Base-by-base conservation (phyloP, 2,329 filamentous ascomycete genomes). In the Nemania sp. region DNA sequence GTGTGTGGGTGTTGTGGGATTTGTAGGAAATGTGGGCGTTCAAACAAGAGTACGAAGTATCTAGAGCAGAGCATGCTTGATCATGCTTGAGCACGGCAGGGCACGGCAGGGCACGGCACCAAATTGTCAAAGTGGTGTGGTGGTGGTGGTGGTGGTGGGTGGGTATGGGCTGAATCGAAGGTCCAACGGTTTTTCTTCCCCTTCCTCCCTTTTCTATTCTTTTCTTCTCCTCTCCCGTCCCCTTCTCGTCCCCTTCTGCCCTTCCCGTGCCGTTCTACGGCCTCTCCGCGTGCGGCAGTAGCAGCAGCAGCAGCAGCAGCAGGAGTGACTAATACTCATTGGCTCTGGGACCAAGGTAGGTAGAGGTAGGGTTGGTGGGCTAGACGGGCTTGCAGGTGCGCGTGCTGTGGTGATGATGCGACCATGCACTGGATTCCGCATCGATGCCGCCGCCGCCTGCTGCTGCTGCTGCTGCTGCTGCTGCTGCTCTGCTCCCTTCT, bases 331-430 rank as follows among this genome's bases (percentile, higher is more conserved):
- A 53, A 53, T 43, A 47, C 54, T 54, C 46, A 54, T 51, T 37
- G 50, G 59, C 13, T 29, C 29, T n/a, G 39, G 40, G 39, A 34
- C 34, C 21, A 46, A 39, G 54, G 35, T 48, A 11, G 35, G 37
- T 35, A 17, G 21, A n/a, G n/a, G n/a, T n/a, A n/a, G n/a, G n/a
- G 45, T 21, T 21, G 20, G 42, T 4, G 32, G 15, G 35, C 15
- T 35, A 39, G 15, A 11, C 12, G 12, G 35, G 12, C 11, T 39
- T n/a, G 35, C 15, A n/a, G 35, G 35, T 39, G 25, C 15, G 35
- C 11, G 39, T 20, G 46, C 40, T 48, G 59, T 55, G 50, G 52
- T 52, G 51, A 58, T 52, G 42, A 54, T 54, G 40, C 25, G 18
- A 40, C 34, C 46, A 20, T 18, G 20, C 46, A 42, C 29, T 29